phyloP scores from a whole-genome alignment of 805 yeast genomes.

The Lachancea cidri region DNA sequence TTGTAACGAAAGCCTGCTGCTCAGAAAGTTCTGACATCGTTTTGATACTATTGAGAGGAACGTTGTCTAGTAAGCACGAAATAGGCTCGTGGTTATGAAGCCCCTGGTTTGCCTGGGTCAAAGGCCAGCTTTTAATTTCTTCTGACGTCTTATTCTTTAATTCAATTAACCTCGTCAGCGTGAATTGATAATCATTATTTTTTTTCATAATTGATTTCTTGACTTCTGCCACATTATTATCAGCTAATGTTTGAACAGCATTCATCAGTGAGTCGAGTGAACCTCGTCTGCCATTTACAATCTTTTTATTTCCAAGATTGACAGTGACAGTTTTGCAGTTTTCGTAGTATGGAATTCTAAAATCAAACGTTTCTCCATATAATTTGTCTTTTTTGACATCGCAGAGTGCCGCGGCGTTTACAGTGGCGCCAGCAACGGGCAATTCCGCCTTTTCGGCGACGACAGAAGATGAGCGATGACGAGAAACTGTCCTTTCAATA shows the following conservation, averaged over 20 bases:
- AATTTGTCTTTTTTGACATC: not conserved
- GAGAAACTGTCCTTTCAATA: constrained; percentile 4
- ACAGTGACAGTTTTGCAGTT: not conserved
- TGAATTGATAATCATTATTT: constrained; percentile 14
- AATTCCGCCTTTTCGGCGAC: not conserved
- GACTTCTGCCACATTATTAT: constrained; percentile 4
- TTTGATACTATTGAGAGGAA: not conserved
- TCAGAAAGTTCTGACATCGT: constrained; percentile 1
- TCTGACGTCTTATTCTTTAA: constrained; percentile 12
- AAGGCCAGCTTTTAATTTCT: constrained; percentile 15
- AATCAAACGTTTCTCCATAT: constrained; percentile 1
- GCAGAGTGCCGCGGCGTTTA: not conserved
- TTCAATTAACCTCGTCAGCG: constrained; percentile 13
- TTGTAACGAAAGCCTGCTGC: constrained; percentile 1
- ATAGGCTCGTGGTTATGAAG: not conserved
- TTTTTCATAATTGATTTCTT: constrained; percentile 2
- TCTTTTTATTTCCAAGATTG: not conserved
- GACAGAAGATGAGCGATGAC: not conserved
- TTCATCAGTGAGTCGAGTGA: constrained; percentile 24
- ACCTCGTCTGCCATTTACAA: constrained; percentile 5
- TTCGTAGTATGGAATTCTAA: constrained; percentile 5
- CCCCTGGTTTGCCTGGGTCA: not conserved
- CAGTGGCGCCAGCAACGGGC: not conserved
- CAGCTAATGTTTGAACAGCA: constrained; percentile 19
- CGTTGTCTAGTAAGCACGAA: constrained; percentile 1